Percentiles rank a stretch among this genome's conserved stretches.
Conservation (phyloP, 345 rosid species). For the Salix udensis region DNA sequence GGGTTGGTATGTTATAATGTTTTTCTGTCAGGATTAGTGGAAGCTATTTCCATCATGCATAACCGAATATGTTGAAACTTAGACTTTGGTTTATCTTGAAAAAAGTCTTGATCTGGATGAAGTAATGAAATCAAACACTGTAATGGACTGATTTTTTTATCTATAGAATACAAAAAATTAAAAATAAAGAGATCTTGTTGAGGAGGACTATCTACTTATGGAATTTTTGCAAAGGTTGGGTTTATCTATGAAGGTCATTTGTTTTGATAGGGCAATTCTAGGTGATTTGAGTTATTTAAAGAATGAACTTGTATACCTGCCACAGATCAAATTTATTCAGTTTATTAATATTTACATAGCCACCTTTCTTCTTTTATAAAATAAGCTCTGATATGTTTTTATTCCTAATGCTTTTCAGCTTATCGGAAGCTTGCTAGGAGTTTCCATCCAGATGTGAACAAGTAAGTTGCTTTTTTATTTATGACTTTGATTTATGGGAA, state of each 20-base stretch:
- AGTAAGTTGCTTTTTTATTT: conserved; percentile 44
- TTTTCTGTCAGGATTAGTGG: not conserved
- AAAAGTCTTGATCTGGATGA: not conserved
- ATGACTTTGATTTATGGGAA: not conserved
- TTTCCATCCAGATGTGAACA: conserved; percentile 97
- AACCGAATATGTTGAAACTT: not conserved
- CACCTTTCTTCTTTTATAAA: not conserved
- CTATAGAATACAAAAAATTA: not conserved
- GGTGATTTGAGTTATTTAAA: not conserved
- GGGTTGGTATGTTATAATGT: not conserved
- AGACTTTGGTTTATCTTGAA: not conserved
- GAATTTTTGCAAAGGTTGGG: not conserved
- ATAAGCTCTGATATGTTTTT: not conserved
- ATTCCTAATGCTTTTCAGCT: conserved; percentile 46
- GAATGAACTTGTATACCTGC: not conserved
- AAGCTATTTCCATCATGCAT: not conserved
- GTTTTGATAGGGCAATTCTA: not conserved
- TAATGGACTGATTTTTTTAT: not conserved
- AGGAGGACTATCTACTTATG: not conserved
- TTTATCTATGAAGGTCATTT: not conserved
- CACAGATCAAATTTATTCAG: not conserved
- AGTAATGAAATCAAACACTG: not conserved
- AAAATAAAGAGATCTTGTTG: not conserved
- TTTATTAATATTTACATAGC: not conserved
- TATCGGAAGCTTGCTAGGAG: conserved; percentile 95